Base-by-base conservation (phyloP, 2,329 filamentous ascomycete genomes). In the Aspergillus sp. region DNA sequence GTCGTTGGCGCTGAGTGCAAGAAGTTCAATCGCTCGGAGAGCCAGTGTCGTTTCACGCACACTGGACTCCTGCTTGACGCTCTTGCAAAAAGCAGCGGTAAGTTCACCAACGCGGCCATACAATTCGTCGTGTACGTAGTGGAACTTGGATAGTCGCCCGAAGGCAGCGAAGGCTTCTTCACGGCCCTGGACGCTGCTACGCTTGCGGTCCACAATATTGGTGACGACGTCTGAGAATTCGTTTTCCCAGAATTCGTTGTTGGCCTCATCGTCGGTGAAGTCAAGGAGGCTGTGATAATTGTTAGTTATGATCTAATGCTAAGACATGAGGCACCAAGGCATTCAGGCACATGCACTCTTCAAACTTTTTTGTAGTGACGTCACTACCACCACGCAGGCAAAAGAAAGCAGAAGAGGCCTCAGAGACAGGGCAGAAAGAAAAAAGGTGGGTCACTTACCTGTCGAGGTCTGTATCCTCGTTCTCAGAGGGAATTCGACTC, bases 131-230 rank as follows among this genome's bases (percentile, higher is more conserved):
- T 81, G 75, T 46, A 83, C 80, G 62, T 80, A 88, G 58, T 86
- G 82, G 41, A 80, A 77, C 52, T 84, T 86, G 45, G 90, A 66
- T 17, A 87, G 74, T 45, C 83, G 78, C 37, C 78, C 76, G 63
- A 84, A 88, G 1, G 74, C 74, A 41, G 72, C 72, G 43, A 90
- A 71, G 25, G 77, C 78, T 37, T 80, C 74, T 59, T 89, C 85
- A 45, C 89, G 81, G 19, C 82, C 81, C 53, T 86, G 80, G 20
- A 78, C 80, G 55, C 83, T 89, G 67, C 84, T 88, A 55, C 85
- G 82, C 75, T 94, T 95, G 59, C 87, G 83, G 57, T 87, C 82
- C 47, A 85, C 75, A 23, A 95, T 79, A 56, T 86, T 82, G 43
- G 84, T 76, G 53, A 94, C 82, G 49, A 84, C 80, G 52, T 83